A percentile compares a stretch with the other conserved stretches of the same genome.
Evolutionary conservation across 2,329 filamentous ascomycete genomes (phyloP).

Genomic region (Alternaria sp.): DNA sequence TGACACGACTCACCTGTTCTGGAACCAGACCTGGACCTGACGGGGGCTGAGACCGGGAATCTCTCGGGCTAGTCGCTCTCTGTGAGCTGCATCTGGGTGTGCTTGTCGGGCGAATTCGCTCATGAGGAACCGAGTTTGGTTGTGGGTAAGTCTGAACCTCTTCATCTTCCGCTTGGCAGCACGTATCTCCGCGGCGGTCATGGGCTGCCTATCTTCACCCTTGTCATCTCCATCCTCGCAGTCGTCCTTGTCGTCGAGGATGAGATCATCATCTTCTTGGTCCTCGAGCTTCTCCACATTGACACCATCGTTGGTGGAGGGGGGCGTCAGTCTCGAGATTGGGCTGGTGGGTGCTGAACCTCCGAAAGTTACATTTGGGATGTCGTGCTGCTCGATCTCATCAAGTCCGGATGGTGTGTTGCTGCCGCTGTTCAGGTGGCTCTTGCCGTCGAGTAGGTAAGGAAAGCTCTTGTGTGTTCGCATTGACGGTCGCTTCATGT

Average conservation of each 20-base stretch:
- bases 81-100: conserved; percentile 88
- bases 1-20: conserved; percentile 77
- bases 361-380: conserved; percentile 48
- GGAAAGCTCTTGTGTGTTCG: conserved; percentile 54
- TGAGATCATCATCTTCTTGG: conserved; percentile 45
- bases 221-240: conserved; percentile 34
- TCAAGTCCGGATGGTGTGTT: conserved; percentile 43
- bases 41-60: conserved; percentile 90
- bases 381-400: conserved; percentile 43
- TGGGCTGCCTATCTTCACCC: conserved; percentile 44
- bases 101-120: conserved; percentile 95
- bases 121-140: conserved; percentile 97
- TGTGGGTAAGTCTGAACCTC: conserved; percentile 87
- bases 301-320: conserved; percentile 47
- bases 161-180: conserved; percentile 68
- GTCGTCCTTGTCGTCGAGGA: conserved; percentile 51
- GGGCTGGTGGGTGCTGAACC: conserved; percentile 56
- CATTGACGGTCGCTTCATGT: conserved; percentile 48
- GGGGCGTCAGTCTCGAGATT: conserved; percentile 53
- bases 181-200: conserved; percentile 56
- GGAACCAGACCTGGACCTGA: conserved; percentile 98
- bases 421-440: conserved; percentile 31
- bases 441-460: conserved; percentile 48
- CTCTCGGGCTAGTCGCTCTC: conserved; percentile 84
- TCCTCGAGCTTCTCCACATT: conserved; percentile 50